Conservation (phyloP, 441 rosid genomes). For the Populus trichocarpa region DNA sequence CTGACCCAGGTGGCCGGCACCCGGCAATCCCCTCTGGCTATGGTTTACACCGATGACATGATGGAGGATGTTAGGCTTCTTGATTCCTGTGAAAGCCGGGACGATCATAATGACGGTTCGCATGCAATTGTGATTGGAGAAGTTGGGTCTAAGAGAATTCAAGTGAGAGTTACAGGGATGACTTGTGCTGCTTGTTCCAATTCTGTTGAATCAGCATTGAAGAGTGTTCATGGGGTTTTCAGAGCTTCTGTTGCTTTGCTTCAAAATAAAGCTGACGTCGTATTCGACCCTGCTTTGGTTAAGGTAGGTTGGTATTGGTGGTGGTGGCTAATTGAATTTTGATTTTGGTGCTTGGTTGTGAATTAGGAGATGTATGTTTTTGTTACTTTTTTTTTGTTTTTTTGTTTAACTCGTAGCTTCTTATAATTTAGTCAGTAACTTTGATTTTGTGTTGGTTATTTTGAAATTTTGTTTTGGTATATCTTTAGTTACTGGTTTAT, state of each 20-base stretch:
- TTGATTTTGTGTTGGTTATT: not conserved
- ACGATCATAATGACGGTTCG: slow-evolving; percentile 5
- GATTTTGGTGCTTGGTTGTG: not conserved
- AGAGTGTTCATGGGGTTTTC: slow-evolving; percentile 55
- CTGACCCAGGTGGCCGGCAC: slow-evolving; percentile 45
- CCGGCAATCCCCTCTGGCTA: slow-evolving; percentile 21
- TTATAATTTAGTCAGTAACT: not conserved
- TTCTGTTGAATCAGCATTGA: slow-evolving; percentile 86
- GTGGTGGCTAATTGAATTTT: not conserved
- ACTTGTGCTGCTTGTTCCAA: slow-evolving; percentile 98
- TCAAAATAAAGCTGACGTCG: slow-evolving; percentile 80
- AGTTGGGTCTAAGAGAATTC: slow-evolving; percentile 52
- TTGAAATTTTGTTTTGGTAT: not conserved
- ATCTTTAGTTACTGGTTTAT: too few species aligned
- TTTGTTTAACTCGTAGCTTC: not conserved
- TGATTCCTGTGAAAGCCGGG: slow-evolving; percentile 47
- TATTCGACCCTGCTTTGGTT: slow-evolving; percentile 66
- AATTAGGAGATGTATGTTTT: not conserved
- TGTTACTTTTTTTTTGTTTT: not conserved
- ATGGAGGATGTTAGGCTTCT: slow-evolving; percentile 83
- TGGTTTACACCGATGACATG: slow-evolving; percentile 17
- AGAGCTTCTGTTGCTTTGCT: slow-evolving; percentile 85
- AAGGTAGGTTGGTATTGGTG: slow-evolving; percentile 35
- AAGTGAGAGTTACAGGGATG: slow-evolving; percentile 87
- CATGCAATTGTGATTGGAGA: slow-evolving; percentile 17